Evolutionary conservation across 192 early-diverging fungal species (phyloP), one percentile per base, ranked within the genome.

Genomic region (Linnemannia zychae): DNA sequence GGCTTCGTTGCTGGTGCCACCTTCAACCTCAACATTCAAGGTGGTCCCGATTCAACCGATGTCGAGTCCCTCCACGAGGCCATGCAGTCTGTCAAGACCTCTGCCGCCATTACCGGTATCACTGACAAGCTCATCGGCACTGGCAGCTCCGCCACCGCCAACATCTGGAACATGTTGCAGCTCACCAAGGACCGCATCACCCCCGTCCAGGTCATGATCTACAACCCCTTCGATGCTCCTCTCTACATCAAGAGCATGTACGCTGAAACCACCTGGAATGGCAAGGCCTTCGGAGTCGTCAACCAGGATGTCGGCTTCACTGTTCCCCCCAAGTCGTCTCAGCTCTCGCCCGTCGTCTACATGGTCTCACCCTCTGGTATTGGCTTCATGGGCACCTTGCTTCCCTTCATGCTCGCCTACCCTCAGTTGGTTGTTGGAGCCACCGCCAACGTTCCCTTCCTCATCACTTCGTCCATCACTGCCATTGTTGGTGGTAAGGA

Each of bases 201-300:
- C 7, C 77, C 77, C 66, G 88, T 88, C 52, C 78, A 87, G 36
- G 90, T 92, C 40, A 80, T 83, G 33, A 86, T 92, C 57, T 86
- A 88, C 46, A 89, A 92, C 79, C 91, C 91, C 37, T 92, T 92
- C 81, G 86, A 87, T 57, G 82, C 90, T 38, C 79, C 83, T 33
- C 65, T 92, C 15, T 78, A 76, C 46, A 89, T 92, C 76, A 78
- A 89, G 49, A 87, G 76, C 67, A 88, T 93, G 67, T 31, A 72
- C 18, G 86, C 89, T 22, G 57, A 71, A 44, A 84, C 72, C 44
- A 68, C 65, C 20, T 91, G 87, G 81, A 20, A 84, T 0, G 88
- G 87, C 65, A 87, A 80, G 74, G 77, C 80, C 46, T 79, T 91
- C 28, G 91, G 92, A 72, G 71, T 76, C 36, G 86, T 91, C 44